phyloP scores from a whole-genome alignment of 192 early-diverging fungal species.

The Linnemannia hyalina region DNA sequence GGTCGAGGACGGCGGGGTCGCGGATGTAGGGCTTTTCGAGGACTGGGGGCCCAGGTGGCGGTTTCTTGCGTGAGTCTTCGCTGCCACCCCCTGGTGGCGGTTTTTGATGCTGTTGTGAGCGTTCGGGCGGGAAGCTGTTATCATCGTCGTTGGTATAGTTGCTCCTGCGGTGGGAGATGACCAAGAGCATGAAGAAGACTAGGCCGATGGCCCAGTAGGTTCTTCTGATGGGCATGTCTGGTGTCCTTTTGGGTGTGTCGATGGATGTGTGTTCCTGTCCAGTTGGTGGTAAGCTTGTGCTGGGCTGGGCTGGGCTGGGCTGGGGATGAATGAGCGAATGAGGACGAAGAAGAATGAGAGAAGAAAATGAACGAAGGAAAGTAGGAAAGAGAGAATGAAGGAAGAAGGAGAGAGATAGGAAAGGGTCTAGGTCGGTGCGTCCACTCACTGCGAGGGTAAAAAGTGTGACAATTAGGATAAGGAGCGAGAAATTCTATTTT shows the following conservation, averaged over 20 bases:
- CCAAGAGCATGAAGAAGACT: constrained; percentile 36
- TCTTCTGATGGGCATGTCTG: constrained; percentile 28
- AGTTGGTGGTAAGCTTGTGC: neutral
- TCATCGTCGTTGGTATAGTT: constrained; percentile 5
- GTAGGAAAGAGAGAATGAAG: neutral
- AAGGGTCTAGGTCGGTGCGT: no score
- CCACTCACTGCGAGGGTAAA: no score
- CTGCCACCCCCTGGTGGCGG: neutral
- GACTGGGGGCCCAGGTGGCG: neutral
- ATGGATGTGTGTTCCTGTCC: neutral
- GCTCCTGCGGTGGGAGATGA: constrained; percentile 24
- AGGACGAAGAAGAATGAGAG: neutral
- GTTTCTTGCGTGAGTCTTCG: neutral
- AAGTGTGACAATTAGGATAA: no score
- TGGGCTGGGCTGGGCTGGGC: constrained; percentile 2
- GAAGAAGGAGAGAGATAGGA: no score
- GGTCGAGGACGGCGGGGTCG: constrained; percentile 11
- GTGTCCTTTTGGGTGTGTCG: no score
- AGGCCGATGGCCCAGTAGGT: constrained; percentile 25
- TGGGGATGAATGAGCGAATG: constrained; percentile 15
- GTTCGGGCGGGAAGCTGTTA: constrained; percentile 1
- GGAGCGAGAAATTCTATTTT: neutral
- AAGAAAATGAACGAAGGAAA: neutral
- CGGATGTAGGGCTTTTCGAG: neutral
- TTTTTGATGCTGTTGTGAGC: constrained; percentile 13